phyloP scores from a whole-genome alignment of 805 yeast genomes.

The Nakazawaea ernobii region DNA sequence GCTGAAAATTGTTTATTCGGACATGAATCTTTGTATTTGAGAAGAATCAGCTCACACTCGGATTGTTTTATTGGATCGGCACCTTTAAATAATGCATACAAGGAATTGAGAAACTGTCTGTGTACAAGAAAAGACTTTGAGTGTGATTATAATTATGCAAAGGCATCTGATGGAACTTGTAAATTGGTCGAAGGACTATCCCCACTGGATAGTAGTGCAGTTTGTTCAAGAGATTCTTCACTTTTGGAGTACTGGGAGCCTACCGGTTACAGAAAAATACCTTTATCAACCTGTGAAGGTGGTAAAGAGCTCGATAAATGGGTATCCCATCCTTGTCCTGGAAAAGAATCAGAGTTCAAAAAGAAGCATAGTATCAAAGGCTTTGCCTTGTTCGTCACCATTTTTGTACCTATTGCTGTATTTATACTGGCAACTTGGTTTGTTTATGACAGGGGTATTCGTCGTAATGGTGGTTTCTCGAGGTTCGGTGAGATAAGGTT shows the following conservation, averaged over 20 bases:
- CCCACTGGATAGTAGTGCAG: constrained; percentile 58
- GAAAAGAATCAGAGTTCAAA: constrained; percentile 60
- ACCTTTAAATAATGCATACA: constrained; percentile 52
- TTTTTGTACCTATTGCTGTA: constrained; percentile 52
- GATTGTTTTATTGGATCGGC: constrained; percentile 72
- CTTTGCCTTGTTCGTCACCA: constrained; percentile 42
- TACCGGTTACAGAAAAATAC: constrained; percentile 87
- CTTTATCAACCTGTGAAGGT: constrained; percentile 79
- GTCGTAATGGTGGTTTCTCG: constrained; percentile 69
- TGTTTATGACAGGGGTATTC: constrained; percentile 75
- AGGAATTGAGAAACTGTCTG: constrained; percentile 59
- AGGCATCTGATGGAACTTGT: constrained; percentile 78
- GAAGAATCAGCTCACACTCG: constrained; percentile 47
- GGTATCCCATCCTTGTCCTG: constrained; percentile 77
- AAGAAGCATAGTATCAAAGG: constrained; percentile 47
- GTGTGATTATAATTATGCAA: constrained; percentile 82
- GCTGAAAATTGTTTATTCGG: constrained; percentile 62
- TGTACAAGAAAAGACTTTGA: constrained; percentile 88
- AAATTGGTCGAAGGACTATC: constrained; percentile 68
- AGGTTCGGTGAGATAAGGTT: constrained; percentile 83
- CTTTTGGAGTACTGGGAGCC: constrained; percentile 74
- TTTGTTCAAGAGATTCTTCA: constrained; percentile 48
- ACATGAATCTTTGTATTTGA: constrained; percentile 54
- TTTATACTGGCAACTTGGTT: constrained; percentile 53
- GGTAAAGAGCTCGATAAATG: constrained; percentile 69